Base-by-base conservation (phyloP, 768 basidiomycete species). In the Cubamyces lactineus region DNA sequence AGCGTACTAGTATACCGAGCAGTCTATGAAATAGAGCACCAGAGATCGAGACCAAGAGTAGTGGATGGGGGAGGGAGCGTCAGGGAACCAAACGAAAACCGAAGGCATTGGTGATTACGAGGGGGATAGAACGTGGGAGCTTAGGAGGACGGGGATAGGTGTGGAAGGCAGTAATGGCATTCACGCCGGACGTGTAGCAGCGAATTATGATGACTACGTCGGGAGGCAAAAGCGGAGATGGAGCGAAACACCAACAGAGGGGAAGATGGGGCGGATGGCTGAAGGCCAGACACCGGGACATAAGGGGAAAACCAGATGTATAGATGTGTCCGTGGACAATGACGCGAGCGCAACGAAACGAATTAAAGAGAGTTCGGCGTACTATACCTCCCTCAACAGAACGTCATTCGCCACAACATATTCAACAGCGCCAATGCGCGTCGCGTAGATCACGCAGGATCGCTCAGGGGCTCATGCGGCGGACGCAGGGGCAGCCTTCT, bases 131-230 rank as follows among this genome's bases (percentile, higher is more conserved):
- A n/a, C n/a, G n/a, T 34, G 34, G 46, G 67, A n/a, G n/a, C n/a
- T 28, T 28, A 7, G 28, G 7, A 28, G 68, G 28, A 79, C 61
- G 77, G 78, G 1, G 76, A n/a, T n/a, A 77, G 34, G 78, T 76
- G 30, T 74, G 71, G 17, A 78, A 66, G 30, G 74, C 73, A 2
- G 77, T 75, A n/a, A 68, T 11, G 34, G 11, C 9, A 11, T 34
- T 28, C 28, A 7, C 28, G 28, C 28, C 28, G 28, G 28, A 7
- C 28, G 7, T 28, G 28, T 7, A 28, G 7, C 7, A 28, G 28
- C 28, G n/a, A 28, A 28, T 28, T 28, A 28, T 28, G 28, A 28
- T 7, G 28, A 28, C 28, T 28, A 28, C 28, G 28, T 28, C 28
- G 28, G 28, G 28, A 28, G 28, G 4, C 28, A 7, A 7, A 28